Evolutionary conservation across 2,329 filamentous ascomycete species (phyloP).

Genomic region (Monilinia vaccinii-corymbosi): DNA sequence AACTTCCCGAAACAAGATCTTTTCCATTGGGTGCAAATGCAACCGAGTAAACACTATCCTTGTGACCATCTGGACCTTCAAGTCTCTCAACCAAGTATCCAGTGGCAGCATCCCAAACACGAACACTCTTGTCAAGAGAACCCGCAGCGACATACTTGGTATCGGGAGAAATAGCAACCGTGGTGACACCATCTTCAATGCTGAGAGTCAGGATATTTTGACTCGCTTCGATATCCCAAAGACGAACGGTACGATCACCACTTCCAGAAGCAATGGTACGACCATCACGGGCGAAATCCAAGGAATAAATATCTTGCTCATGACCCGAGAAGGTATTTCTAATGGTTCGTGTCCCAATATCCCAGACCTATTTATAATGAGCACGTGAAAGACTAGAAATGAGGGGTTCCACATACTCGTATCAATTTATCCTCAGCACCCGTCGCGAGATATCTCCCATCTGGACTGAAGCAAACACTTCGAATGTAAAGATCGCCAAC

Average conservation of each 20-base stretch:
- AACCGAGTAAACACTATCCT: constrained; percentile 93
- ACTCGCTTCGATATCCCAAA: constrained; percentile 90
- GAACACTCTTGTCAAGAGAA: constrained; percentile 93
- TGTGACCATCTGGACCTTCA: constrained; percentile 88
- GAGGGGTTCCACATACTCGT: constrained; percentile 52
- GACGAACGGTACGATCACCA: constrained; percentile 85
- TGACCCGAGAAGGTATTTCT: constrained; percentile 92
- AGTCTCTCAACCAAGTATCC: constrained; percentile 85
- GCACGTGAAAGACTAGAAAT: constrained; percentile 8
- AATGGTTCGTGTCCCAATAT: constrained; percentile 75
- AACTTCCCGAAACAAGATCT: constrained; percentile 84
- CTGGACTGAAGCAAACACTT: constrained; percentile 97
- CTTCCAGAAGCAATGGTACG: constrained; percentile 92
- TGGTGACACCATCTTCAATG: constrained; percentile 96
- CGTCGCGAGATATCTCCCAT: constrained; percentile 87
- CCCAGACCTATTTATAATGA: constrained; percentile 67
- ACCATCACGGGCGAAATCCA: constrained; percentile 90
- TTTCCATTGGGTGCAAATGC: constrained; percentile 91
- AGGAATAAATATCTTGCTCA: constrained; percentile 95
- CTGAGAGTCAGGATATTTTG: constrained; percentile 75
- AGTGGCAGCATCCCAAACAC: constrained; percentile 86
- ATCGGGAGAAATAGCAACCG: constrained; percentile 93
- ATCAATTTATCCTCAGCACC: constrained; percentile 98
- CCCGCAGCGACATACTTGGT: constrained; percentile 90
- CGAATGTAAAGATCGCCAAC: constrained; percentile 92